Evolutionary conservation across 495 filamentous ascomycete species (phyloP).

Genomic region (Articulospora tetracladia): DNA sequence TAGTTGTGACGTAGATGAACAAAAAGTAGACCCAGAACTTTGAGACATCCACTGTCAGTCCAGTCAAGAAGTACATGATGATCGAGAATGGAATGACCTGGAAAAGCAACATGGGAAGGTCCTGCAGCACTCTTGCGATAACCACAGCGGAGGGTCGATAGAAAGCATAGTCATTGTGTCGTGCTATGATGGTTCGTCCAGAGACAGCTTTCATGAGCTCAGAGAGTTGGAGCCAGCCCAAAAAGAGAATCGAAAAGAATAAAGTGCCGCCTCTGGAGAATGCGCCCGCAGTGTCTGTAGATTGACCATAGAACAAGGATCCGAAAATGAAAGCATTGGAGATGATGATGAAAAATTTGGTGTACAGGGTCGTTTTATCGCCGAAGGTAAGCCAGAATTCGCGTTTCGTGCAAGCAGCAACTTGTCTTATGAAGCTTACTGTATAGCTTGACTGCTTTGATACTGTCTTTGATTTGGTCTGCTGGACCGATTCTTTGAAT

Average conservation of each 20-base stretch:
- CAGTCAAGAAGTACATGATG: conserved; percentile 66
- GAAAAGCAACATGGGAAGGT: conserved; percentile 62
- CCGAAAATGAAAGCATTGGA: conserved; percentile 72
- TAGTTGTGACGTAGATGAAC: conserved; percentile 65
- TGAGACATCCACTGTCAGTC: conserved; percentile 57
- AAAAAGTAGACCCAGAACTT: conserved; percentile 74
- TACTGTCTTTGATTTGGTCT: conserved; percentile 64
- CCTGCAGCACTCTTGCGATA: conserved; percentile 63
- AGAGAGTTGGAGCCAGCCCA: conserved; percentile 71
- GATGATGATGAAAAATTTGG: conserved; percentile 74
- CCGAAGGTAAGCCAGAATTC: conserved; percentile 76
- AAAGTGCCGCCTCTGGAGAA: conserved; percentile 65
- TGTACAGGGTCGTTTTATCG: conserved; percentile 68
- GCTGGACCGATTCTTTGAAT: conserved; percentile 65
- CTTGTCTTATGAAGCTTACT: conserved; percentile 64
- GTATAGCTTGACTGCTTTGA: conserved; percentile 68
- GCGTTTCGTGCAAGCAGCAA: conserved; percentile 64
- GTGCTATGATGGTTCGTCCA: conserved; percentile 56
- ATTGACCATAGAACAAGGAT: conserved; percentile 66
- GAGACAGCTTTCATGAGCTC: conserved; percentile 67
- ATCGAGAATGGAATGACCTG: conserved; percentile 62
- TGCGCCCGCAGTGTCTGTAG: conserved; percentile 59
- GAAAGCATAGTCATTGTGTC: conserved; percentile 73
- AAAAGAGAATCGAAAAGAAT: conserved; percentile 72
- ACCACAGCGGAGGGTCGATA: conserved; percentile 71